Evolutionary conservation across 1,284 basidiomycete species (phyloP).

Genomic region (Leccinum insigne): DNA sequence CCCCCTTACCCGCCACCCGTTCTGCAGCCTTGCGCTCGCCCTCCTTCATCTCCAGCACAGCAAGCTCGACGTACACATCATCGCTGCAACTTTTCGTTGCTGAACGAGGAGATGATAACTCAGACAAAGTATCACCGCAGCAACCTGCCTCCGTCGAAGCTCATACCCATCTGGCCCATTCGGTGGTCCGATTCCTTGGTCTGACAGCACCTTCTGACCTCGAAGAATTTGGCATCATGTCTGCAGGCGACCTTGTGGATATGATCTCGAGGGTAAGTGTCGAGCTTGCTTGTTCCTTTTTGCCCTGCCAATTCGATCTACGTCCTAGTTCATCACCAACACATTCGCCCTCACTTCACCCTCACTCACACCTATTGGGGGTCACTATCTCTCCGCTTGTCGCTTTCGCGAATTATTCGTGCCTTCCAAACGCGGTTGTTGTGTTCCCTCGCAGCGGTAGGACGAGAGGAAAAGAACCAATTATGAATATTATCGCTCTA

Average conservation of each 20-base stretch:
- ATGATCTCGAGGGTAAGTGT: conserved; percentile 64
- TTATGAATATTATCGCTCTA: conserved; percentile 74
- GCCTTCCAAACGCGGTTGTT: conserved; percentile 86
- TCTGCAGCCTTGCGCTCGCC: no score
- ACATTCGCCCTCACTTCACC: conserved; percentile 84
- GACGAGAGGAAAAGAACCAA: conserved; percentile 47
- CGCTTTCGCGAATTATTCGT: conserved; percentile 91
- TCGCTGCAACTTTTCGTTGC: not conserved
- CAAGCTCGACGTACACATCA: no score
- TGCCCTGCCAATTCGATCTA: conserved; percentile 3
- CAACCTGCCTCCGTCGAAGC: conserved; percentile 50
- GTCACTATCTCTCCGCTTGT: conserved; percentile 75
- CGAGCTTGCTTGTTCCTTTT: not conserved
- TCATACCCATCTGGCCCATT: conserved; percentile 68
- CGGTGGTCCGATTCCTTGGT: conserved; percentile 66
- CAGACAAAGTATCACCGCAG: conserved; percentile 41
- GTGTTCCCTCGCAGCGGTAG: conserved; percentile 72
- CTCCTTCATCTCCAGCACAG: no score
- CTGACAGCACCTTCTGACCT: conserved; percentile 59
- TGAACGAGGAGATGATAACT: conserved; percentile 35
- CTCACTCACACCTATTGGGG: conserved; percentile 74
- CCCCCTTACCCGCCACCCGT: no score
- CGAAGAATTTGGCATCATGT: conserved; percentile 53
- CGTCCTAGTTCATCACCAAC: conserved; percentile 78
- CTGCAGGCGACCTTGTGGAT: conserved; percentile 64